These are phyloP conservation scores for Prunella vulgaris DNA, from an alignment of 257 asterid genomes.

Conservation along the genomic window DNA sequence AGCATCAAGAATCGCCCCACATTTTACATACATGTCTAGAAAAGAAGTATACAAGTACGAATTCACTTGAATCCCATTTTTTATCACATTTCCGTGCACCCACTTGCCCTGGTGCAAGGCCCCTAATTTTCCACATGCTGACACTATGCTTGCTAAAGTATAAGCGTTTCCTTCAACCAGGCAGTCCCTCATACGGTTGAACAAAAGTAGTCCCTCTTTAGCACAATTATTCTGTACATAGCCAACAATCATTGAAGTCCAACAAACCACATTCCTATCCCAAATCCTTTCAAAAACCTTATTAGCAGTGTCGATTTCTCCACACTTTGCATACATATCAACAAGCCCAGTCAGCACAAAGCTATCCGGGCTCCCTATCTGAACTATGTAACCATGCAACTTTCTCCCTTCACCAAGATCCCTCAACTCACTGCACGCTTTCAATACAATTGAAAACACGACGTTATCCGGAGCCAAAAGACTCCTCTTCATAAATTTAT, in stretches of 20 bases:
- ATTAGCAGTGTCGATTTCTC: conserved; percentile 37
- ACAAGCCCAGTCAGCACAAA: conserved; percentile 60
- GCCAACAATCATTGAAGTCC: conserved; percentile 76
- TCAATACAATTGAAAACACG: conserved; percentile 52
- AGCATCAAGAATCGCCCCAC: conserved; percentile 50
- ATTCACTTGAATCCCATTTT: conserved; percentile 35
- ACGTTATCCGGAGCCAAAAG: conserved; percentile 39
- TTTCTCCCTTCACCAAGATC: conserved; percentile 48
- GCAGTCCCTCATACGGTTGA: conserved; percentile 56
- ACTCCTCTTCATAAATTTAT: conserved; percentile 26
- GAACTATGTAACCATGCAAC: conserved; percentile 46
- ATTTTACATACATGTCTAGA: conserved; percentile 54
- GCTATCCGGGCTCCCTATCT: conserved; percentile 48
- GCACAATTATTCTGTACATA: conserved; percentile 53
- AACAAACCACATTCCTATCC: conserved; percentile 54
- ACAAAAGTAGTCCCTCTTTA: conserved; percentile 43
- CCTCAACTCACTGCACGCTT: conserved; percentile 52
- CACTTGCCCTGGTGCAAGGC: conserved; percentile 60
- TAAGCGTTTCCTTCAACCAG: conserved; percentile 45
- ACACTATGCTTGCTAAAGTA: conserved; percentile 46
- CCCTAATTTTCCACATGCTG: conserved; percentile 50
- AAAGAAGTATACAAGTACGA: conserved; percentile 41
- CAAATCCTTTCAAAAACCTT: conserved; percentile 43
- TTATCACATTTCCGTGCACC: conserved; percentile 59
- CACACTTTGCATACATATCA: conserved; percentile 70